Conservation (phyloP, 305 asterid genomes). For the Fraxinus sp. region DNA sequence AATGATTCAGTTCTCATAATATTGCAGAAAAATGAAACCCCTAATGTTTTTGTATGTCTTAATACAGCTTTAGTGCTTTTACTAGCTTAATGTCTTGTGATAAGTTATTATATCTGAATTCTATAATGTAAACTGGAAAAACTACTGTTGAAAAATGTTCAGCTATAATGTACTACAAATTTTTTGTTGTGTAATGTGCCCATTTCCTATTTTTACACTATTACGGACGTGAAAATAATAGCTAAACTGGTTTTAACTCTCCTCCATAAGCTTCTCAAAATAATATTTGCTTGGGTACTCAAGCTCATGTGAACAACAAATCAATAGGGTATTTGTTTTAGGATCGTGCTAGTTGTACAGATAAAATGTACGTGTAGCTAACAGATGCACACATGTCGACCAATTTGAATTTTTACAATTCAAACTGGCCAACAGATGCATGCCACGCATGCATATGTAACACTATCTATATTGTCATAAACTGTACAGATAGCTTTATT, state of each 20-base stretch:
- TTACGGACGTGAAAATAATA: neutral
- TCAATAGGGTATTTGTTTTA: neutral
- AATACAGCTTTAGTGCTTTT: neutral
- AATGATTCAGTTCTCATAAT: neutral
- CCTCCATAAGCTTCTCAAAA: neutral
- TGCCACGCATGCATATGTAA: neutral
- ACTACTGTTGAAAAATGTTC: neutral
- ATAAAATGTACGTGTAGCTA: no score
- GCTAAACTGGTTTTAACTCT: neutral
- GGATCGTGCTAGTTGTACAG: neutral
- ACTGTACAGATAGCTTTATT: neutral
- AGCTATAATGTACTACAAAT: neutral
- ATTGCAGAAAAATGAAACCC: neutral
- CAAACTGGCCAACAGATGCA: neutral
- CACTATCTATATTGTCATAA: neutral
- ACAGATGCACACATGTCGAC: neutral
- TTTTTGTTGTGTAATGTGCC: neutral
- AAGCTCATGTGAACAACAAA: neutral
- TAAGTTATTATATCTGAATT: constrained; percentile 22
- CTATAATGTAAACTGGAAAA: constrained; percentile 14
- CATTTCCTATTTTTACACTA: neutral
- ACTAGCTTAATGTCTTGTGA: neutral
- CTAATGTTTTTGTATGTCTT: neutral
- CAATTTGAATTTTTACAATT: neutral
- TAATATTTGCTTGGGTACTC: neutral